Base-by-base conservation (phyloP, 176 grass and related monocot genomes). In the Carex kokanica region DNA sequence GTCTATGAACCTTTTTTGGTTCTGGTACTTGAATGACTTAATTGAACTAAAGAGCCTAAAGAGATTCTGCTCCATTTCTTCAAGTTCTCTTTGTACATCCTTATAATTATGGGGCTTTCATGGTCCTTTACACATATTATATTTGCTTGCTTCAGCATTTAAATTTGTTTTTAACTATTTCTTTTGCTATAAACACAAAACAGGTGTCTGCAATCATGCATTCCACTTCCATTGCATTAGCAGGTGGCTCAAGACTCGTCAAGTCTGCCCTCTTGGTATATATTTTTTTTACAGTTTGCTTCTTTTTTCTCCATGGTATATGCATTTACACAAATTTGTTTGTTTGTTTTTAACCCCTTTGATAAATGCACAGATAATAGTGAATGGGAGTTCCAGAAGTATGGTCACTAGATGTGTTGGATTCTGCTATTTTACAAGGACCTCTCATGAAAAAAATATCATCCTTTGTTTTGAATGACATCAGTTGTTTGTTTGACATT, bases 311-410 rank as follows among this genome's bases (percentile, higher is more conserved):
- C 25, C 61, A 25, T 64, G 16, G 2, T 17, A 18, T 15, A 58
- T 43, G 8, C 68, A 70, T 41, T 24, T 64, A 45, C 11, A 55
- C 14, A 43, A 15, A 29, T 74, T 47, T 29, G 27, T 59, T 4
- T 84, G 64, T 18, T 29, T 85, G 4, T 79, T 60, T n/a, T 1
- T 32, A 6, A 61, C 41, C n/a, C 51, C 78, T 64, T 38, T 8
- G 38, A 53, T 84, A 27, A 55, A 60, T 73, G 38, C 87, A 59
- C 93, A 99, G 96, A 99, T 81, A 99, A 95, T 82, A 99, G 93
- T 18, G 93, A 99, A 82, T 99, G 96, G 96, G 96, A 95, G 71
- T 99, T 99, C 86, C 96, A 99, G 89, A 99, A 95, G 88, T 95
- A 99, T 78, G 96, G 91, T 82, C 89, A 95, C 64, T 98, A 93